Conservation (phyloP, 2,329 filamentous ascomycete genomes). For the Periglandula ipomoeae region DNA sequence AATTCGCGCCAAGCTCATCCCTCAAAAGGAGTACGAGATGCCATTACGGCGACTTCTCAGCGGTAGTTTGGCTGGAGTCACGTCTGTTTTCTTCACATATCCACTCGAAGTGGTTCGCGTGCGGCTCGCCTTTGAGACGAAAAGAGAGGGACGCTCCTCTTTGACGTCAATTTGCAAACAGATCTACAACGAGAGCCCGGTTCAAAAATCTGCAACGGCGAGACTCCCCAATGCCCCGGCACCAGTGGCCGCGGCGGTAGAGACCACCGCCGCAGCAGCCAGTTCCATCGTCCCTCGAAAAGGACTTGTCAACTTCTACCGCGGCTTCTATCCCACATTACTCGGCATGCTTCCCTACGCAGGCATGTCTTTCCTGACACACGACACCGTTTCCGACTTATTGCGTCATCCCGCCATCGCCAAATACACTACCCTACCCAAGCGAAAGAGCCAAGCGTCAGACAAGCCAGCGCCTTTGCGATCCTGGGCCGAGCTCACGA, state of each 20-base stretch:
- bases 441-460: slow-evolving; percentile 40
- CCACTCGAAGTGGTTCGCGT: slow-evolving; percentile 89
- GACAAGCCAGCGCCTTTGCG: slow-evolving; percentile 64
- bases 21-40: slow-evolving; percentile 65
- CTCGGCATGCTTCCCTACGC: slow-evolving; percentile 96
- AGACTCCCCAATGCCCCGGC: slow-evolving; percentile 19
- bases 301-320: slow-evolving; percentile 85
- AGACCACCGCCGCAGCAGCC: slow-evolving; percentile 32
- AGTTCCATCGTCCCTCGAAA: slow-evolving; percentile 45
- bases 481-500: slow-evolving; percentile 77
- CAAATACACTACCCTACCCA: slow-evolving; percentile 65
- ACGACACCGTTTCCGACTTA: slow-evolving; percentile 81
- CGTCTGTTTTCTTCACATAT: slow-evolving; percentile 93
- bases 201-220: slow-evolving; percentile 22
- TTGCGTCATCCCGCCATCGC: slow-evolving; percentile 62
- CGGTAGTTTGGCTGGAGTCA: slow-evolving; percentile 71
- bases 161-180: slow-evolving; percentile 69
- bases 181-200: slow-evolving; percentile 72
- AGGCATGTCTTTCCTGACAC: slow-evolving; percentile 88
- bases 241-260: slow-evolving; percentile 26
- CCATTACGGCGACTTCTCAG: slow-evolving; percentile 64
- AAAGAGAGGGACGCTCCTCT: slow-evolving; percentile 58
- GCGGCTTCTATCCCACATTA: slow-evolving; percentile 83
- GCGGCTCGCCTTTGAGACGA: slow-evolving; percentile 90
- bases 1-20: slow-evolving; percentile 72